These are phyloP conservation scores for Blakeslea trispora DNA, from an alignment of 371 early-diverging fungal species.

Conservation along the genomic window DNA sequence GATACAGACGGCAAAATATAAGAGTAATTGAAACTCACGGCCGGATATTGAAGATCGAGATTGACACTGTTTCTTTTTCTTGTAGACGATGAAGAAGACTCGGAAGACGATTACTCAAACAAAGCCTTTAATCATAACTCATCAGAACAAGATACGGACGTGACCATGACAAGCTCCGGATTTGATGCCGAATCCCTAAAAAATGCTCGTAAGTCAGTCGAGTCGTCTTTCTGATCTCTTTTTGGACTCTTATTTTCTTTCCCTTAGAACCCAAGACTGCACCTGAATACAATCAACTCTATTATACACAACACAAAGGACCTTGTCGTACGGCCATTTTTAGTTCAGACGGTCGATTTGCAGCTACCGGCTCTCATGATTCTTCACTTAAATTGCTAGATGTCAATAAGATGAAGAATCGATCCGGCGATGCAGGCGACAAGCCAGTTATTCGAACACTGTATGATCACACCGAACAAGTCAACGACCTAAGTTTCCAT, in stretches of 20 bases:
- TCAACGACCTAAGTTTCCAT: conserved; percentile 90
- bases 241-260: conserved; percentile 5
- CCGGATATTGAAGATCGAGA: background rate
- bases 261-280: conserved; percentile 30
- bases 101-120: conserved; percentile 38
- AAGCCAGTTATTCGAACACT: conserved; percentile 86
- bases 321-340: conserved; percentile 52
- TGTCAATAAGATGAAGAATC: conserved; percentile 72
- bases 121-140: conserved; percentile 32
- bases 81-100: conserved; percentile 42
- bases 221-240: conserved; percentile 16
- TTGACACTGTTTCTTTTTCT: background rate
- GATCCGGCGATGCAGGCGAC: conserved; percentile 64
- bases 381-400: conserved; percentile 89
- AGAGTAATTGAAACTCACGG: conserved; percentile 31
- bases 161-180: conserved; percentile 10
- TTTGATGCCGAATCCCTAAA: conserved; percentile 36
- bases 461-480: conserved; percentile 81
- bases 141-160: conserved; percentile 21
- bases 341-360: conserved; percentile 67
- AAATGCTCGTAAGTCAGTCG: conserved; percentile 30
- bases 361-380: conserved; percentile 92
- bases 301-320: conserved; percentile 60
- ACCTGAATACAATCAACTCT: conserved; percentile 53
- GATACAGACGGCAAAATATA: conserved; percentile 50